Percentiles rank a stretch among this genome's conserved stretches.
These are phyloP conservation scores for Microdochium bolleyi DNA, from an alignment of 2,329 filamentous ascomycete genomes.

Conservation along the genomic window DNA sequence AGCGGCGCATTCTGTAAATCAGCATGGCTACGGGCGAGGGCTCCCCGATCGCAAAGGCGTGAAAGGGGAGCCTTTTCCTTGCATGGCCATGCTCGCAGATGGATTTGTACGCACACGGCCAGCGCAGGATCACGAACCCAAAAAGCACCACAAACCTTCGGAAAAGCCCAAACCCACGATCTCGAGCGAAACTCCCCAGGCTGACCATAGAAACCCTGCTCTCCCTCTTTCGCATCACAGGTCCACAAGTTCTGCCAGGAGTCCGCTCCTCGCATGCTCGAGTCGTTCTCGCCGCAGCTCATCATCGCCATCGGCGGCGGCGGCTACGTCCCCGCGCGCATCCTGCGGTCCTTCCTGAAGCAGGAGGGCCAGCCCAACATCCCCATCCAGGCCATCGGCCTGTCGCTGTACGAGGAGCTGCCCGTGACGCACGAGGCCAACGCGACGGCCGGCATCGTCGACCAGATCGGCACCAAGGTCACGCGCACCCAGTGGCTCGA, in stretches of 20 bases:
- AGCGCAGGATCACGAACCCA: no score
- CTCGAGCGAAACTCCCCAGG: neutral
- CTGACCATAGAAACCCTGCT: no score
- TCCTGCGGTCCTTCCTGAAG: slow-evolving; percentile 96
- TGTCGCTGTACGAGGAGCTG: slow-evolving; percentile 91
- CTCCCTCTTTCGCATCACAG: slow-evolving; percentile 36
- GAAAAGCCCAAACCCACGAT: neutral
- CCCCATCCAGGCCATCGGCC: slow-evolving; percentile 96
- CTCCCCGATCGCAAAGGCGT: neutral
- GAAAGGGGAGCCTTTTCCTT: no score
- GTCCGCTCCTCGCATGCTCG: slow-evolving; percentile 72
- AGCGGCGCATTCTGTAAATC: no score
- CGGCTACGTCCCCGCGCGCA: slow-evolving; percentile 93
- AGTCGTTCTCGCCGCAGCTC: slow-evolving; percentile 83
- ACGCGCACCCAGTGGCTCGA: slow-evolving; percentile 98
- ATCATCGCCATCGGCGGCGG: slow-evolving; percentile 98
- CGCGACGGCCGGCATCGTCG: slow-evolving; percentile 44
- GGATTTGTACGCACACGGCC: no score
- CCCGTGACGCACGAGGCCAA: slow-evolving; percentile 43
- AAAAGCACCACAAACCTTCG: slow-evolving; percentile 3
- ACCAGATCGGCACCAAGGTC: slow-evolving; percentile 84
- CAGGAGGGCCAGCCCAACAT: slow-evolving; percentile 82
- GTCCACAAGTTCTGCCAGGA: slow-evolving; percentile 96
- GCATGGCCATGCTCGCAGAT: no score
- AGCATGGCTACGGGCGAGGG: neutral